A percentile compares a stretch with the other conserved stretches of the same genome.
Evolutionary conservation across 2,329 filamentous ascomycete genomes (phyloP).

Genomic region (Fusarium citri): DNA sequence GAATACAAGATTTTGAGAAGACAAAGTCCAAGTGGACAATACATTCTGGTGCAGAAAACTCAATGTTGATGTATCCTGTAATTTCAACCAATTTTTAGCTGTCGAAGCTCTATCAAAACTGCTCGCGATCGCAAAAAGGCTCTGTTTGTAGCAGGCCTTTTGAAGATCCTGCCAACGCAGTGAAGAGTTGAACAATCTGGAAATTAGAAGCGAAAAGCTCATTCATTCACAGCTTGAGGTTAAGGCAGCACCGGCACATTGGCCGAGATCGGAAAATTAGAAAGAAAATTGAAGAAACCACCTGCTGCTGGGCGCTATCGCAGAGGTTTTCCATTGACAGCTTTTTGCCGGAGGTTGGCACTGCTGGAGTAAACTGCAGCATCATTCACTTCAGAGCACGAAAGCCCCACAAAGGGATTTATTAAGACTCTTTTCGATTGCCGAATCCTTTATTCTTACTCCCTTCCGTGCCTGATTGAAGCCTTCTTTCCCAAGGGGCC

Average conservation of each 20-base stretch:
- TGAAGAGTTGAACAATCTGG: conserved; percentile 23
- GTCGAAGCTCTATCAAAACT: conserved; percentile 28
- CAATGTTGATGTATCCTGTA: conserved; percentile 8
- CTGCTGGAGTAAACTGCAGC: conserved; percentile 21
- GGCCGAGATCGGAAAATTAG: background rate
- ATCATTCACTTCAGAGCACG: background rate
- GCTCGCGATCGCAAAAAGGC: conserved; percentile 40
- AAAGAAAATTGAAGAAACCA: conserved; percentile 1
- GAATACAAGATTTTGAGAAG: conserved; percentile 26
- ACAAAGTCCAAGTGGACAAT: conserved; percentile 30
- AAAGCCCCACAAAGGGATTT: conserved; percentile 10
- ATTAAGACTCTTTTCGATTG: background rate
- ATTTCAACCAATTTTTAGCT: conserved; percentile 1
- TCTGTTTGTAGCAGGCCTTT: conserved; percentile 42
- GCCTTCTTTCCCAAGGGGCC: background rate
- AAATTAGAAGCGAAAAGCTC: conserved; percentile 9
- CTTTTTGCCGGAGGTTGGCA: conserved; percentile 36
- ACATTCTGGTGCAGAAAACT: conserved; percentile 1
- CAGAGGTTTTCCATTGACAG: conserved; percentile 13
- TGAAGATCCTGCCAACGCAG: conserved; percentile 40
- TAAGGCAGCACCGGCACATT: background rate
- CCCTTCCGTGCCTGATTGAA: background rate
- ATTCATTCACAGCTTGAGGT: conserved; percentile 2
- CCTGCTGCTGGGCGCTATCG: conserved; percentile 5
- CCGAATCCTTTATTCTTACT: background rate